Percentiles rank a stretch among this genome's conserved stretches.
phyloP scores from a whole-genome alignment of 202 grass and related monocot genomes.

The Musa balbisiana region DNA sequence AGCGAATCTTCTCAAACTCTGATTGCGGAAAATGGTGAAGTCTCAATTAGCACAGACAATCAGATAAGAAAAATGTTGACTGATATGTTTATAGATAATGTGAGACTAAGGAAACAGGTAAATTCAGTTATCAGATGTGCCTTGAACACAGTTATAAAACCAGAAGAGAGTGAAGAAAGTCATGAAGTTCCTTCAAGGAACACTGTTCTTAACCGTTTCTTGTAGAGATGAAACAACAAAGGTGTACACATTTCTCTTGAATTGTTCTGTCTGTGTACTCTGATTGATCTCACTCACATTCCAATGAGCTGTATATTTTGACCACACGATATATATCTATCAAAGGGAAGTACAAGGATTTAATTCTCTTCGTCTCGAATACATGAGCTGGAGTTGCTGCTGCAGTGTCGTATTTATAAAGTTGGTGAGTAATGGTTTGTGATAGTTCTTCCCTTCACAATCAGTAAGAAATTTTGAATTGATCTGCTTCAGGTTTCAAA shows the following conservation, averaged over 20 bases:
- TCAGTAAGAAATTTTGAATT: too few relatives aligned
- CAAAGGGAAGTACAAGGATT: neutral
- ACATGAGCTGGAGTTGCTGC: neutral
- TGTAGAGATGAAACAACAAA: conserved; percentile 41
- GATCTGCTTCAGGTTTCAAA: too few relatives aligned
- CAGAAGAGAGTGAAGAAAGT: conserved; percentile 44
- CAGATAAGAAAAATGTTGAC: conserved; percentile 64
- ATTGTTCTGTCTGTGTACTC: neutral
- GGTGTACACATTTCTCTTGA: neutral
- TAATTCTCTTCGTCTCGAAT: neutral
- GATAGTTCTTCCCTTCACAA: too few relatives aligned
- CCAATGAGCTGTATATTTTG: neutral
- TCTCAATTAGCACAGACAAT: conserved; percentile 33
- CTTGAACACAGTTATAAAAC: conserved; percentile 47
- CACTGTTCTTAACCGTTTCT: conserved; percentile 68
- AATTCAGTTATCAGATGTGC: conserved; percentile 60
- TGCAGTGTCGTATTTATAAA: neutral
- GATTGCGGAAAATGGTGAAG: conserved; percentile 37
- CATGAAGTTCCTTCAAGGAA: conserved; percentile 42
- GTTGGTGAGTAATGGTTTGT: too few relatives aligned
- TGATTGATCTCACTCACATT: neutral
- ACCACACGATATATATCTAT: neutral
- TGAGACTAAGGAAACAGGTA: conserved; percentile 58
- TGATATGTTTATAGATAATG: conserved; percentile 78
- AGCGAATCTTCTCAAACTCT: conserved; percentile 30